phyloP scores from a whole-genome alignment of 306 rosid species.

The Inga laurina region DNA sequence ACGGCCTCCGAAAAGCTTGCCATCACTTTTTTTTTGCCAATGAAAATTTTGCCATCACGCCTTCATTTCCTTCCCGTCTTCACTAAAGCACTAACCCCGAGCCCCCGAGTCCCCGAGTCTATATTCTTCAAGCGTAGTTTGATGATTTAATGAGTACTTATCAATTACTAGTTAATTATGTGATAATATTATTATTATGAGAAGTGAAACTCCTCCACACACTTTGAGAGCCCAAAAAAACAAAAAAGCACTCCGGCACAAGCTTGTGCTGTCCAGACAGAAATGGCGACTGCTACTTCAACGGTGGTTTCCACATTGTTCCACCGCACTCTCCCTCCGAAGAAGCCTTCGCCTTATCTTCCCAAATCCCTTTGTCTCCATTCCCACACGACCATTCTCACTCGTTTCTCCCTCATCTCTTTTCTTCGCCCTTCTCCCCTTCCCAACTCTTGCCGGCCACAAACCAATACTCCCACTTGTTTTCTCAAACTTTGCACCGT shows the following conservation, averaged over 20 bases:
- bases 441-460: neutral
- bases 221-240: neutral
- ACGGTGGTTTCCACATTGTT: conserved; percentile 48
- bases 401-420: conserved; percentile 30
- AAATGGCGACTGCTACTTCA: conserved; percentile 8
- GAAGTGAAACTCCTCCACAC: neutral
- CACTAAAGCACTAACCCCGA: too few relatives aligned
- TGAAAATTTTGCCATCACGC: too few relatives aligned
- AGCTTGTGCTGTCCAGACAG: neutral
- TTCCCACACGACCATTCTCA: neutral
- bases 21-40: too few relatives aligned
- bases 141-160: too few relatives aligned
- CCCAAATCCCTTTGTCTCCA: conserved; percentile 50
- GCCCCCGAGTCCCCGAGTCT: too few relatives aligned
- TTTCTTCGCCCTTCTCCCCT: neutral
- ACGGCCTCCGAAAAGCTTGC: too few relatives aligned
- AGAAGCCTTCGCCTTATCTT: conserved; percentile 25
- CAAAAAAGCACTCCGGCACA: neutral
- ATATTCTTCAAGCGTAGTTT: too few relatives aligned
- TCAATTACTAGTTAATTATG: too few relatives aligned
- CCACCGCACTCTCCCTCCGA: conserved; percentile 37
- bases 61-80: too few relatives aligned
- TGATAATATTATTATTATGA: neutral
- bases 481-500: neutral
- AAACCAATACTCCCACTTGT: neutral